Percentiles rank a stretch among this genome's conserved stretches.
These are phyloP conservation scores for Ehretia macrophylla DNA, from an alignment of 257 asterid genomes.

Conservation along the genomic window DNA sequence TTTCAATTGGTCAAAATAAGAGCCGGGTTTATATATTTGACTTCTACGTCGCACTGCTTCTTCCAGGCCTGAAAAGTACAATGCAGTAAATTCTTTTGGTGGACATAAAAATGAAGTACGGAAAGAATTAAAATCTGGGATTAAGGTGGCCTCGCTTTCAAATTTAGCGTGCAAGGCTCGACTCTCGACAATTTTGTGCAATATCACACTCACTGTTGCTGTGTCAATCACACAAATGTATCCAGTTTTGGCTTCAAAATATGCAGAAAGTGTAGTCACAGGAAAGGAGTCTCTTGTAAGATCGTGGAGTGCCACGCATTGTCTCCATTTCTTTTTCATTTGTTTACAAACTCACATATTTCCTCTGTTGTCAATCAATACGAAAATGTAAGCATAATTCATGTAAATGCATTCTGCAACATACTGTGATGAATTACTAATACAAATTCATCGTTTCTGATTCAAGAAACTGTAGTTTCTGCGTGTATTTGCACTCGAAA, in stretches of 20 bases:
- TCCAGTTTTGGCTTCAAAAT: slow-evolving; percentile 10
- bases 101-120: slow-evolving; percentile 21
- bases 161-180: slow-evolving; percentile 24
- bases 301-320: slow-evolving; percentile 14
- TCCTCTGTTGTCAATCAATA: not conserved
- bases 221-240: slow-evolving; percentile 12
- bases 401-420: slow-evolving; percentile 7
- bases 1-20: no score
- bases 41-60: not conserved
- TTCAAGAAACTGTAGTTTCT: not conserved
- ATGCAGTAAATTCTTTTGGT: slow-evolving; percentile 6
- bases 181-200: slow-evolving; percentile 32
- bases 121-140: slow-evolving; percentile 9
- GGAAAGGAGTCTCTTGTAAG: slow-evolving; percentile 8
- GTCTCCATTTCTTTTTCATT: slow-evolving; percentile 12
- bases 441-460: slow-evolving; percentile 6
- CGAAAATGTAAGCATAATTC: not conserved
- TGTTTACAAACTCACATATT: not conserved
- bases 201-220: slow-evolving; percentile 10
- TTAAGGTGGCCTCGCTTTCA: slow-evolving; percentile 11
- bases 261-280: slow-evolving; percentile 4
- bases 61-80: slow-evolving; percentile 8
- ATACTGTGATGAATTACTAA: not conserved
- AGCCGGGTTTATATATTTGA: no score
- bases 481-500: no score